phyloP scores from a whole-genome alignment of 331 rosid genomes.

The Telfairia occidentalis region DNA sequence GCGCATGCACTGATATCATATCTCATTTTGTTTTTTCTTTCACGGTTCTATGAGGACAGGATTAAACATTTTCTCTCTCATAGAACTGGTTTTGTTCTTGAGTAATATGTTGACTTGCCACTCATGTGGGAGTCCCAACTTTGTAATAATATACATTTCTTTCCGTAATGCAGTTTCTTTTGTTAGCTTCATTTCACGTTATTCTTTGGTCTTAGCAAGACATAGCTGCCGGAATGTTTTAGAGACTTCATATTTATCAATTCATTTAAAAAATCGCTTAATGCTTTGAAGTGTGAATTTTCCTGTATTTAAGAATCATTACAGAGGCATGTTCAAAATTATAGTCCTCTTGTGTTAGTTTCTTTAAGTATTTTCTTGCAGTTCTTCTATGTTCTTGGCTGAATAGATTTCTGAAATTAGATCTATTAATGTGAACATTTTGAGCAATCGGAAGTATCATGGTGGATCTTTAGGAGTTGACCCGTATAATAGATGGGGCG shows the following conservation, averaged over 20 bases:
- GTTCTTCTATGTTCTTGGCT: not conserved
- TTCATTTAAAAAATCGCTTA: not conserved
- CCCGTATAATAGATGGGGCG: not conserved
- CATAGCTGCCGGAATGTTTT: not conserved
- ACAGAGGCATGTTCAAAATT: not conserved
- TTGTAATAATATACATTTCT: not conserved
- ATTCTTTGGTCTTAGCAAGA: constrained; percentile 1
- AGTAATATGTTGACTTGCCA: not conserved
- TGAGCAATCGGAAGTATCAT: not conserved
- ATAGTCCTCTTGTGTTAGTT: not conserved
- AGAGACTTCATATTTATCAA: not conserved
- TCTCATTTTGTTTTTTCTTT: not conserved
- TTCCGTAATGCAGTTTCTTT: not conserved
- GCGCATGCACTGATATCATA: not conserved
- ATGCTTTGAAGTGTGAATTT: not conserved
- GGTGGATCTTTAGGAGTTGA: not conserved
- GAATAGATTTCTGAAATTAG: not conserved
- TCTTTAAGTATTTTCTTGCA: not conserved
- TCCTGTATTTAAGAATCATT: not conserved
- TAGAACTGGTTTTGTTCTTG: not conserved
- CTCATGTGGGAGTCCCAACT: not conserved
- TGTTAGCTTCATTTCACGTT: not conserved
- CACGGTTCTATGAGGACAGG: not conserved
- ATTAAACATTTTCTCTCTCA: not conserved
- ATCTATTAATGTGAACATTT: not conserved